Conservation (phyloP, 1,284 basidiomycete genomes). For the Sporisorium graminicola region DNA sequence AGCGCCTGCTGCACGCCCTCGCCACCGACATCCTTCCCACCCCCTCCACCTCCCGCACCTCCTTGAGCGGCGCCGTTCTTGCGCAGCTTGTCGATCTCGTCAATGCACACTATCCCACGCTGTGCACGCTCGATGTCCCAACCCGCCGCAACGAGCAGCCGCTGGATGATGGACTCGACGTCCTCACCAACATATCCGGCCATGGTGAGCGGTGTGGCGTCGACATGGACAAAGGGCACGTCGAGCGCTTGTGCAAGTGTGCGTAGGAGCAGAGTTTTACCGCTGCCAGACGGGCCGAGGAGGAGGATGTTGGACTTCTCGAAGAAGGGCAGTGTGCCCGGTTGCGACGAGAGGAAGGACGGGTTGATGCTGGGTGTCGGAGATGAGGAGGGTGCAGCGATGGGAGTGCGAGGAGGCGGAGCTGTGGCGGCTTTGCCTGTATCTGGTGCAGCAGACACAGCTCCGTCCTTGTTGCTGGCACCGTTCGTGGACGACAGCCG, state of each 20-base stretch:
- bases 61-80: constrained; percentile 52
- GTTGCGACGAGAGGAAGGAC: constrained; percentile 19
- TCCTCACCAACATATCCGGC: constrained; percentile 63
- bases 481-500: constrained; percentile 11
- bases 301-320: constrained; percentile 88
- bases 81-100: constrained; percentile 94
- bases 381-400: not conserved
- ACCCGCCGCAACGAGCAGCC: constrained; percentile 42
- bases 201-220: constrained; percentile 58
- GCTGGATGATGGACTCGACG: constrained; percentile 52
- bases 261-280: constrained; percentile 55
- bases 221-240: constrained; percentile 58
- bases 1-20: constrained; percentile 95
- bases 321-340: constrained; percentile 69
- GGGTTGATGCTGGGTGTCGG: not conserved
- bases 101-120: constrained; percentile 85
- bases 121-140: constrained; percentile 50
- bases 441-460: not conserved
- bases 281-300: constrained; percentile 76
- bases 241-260: constrained; percentile 54
- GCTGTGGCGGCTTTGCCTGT: not conserved
- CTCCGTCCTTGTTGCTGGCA: not conserved
- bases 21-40: constrained; percentile 93
- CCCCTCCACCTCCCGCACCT: constrained; percentile 73
- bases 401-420: not conserved